A percentile compares a stretch with the other conserved stretches of the same genome.
Conservation (phyloP, 2,329 filamentous ascomycete species). For the Botrytis medusae region DNA sequence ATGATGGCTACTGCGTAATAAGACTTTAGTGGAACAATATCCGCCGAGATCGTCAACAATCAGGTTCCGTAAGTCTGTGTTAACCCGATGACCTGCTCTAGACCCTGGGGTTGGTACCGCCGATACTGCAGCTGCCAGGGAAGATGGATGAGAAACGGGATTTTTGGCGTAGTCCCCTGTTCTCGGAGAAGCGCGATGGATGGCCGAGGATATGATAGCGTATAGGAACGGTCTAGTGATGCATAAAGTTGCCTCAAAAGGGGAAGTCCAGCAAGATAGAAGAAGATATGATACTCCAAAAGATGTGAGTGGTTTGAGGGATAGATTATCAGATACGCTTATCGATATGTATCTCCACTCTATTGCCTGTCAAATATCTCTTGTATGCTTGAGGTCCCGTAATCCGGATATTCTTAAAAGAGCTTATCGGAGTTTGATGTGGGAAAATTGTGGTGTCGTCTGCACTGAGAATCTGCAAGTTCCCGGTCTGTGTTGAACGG, state of each 20-base stretch:
- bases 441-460: constrained; percentile 22
- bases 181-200: constrained; percentile 34
- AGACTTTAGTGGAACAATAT: constrained; percentile 29
- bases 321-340: constrained; percentile 11
- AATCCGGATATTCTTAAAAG: constrained; percentile 7
- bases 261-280: constrained; percentile 14
- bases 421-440: constrained; percentile 21
- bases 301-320: constrained; percentile 13
- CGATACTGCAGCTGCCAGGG: constrained; percentile 32
- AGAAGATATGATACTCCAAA: constrained; percentile 9
- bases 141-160: constrained; percentile 24
- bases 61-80: constrained; percentile 31
- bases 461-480: constrained; percentile 21
- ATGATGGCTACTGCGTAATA: constrained; percentile 32
- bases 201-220: constrained; percentile 21
- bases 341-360: constrained; percentile 19
- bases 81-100: constrained; percentile 34
- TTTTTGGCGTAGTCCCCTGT: constrained; percentile 28
- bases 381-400: constrained; percentile 13
- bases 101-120: constrained; percentile 32
- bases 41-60: constrained; percentile 18
- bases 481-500: constrained; percentile 16
- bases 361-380: constrained; percentile 16
- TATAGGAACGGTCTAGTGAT: neutral
- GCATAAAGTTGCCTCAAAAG: constrained; percentile 17